Evolutionary conservation across 2,329 filamentous ascomycete species (phyloP).

Genomic region (Apiospora malaysiana): DNA sequence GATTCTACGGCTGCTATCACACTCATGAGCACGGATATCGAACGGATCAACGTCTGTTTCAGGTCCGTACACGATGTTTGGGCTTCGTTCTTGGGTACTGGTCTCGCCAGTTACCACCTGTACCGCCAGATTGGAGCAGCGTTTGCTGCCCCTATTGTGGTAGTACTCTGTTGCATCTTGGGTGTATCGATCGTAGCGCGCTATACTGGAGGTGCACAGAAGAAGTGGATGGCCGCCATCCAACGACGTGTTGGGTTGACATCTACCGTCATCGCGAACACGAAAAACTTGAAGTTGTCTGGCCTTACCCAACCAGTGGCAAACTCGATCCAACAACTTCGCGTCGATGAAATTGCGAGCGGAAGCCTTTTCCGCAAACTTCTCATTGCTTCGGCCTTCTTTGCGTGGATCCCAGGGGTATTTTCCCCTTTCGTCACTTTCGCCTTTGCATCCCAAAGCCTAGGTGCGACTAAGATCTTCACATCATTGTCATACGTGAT

Average conservation of each 20-base stretch:
- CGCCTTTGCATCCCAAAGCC: conserved; percentile 33
- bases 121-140: conserved; percentile 52
- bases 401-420: conserved; percentile 31
- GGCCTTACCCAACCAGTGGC: conserved; percentile 41
- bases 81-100: conserved; percentile 48
- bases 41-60: conserved; percentile 35
- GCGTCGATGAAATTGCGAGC: conserved; percentile 44
- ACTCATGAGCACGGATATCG: conserved; percentile 42
- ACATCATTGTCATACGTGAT: conserved; percentile 49
- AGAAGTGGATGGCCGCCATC: conserved; percentile 44
- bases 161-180: conserved; percentile 41
- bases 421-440: conserved; percentile 40
- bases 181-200: conserved; percentile 33
- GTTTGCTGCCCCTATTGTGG: conserved; percentile 52
- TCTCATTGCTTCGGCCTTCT: conserved; percentile 41
- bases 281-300: conserved; percentile 50
- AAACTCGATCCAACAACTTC: conserved; percentile 39
- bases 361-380: conserved; percentile 43
- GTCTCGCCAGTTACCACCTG: conserved; percentile 53
- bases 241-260: conserved; percentile 41
- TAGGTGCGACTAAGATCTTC: conserved; percentile 43
- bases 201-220: conserved; percentile 36
- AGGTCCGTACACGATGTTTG: conserved; percentile 45
- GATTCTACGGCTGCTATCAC: conserved; percentile 36
- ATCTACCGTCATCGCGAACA: conserved; percentile 43